These are phyloP conservation scores for Ruellia speciosa DNA, from an alignment of 305 asterid species.

Conservation along the genomic window DNA sequence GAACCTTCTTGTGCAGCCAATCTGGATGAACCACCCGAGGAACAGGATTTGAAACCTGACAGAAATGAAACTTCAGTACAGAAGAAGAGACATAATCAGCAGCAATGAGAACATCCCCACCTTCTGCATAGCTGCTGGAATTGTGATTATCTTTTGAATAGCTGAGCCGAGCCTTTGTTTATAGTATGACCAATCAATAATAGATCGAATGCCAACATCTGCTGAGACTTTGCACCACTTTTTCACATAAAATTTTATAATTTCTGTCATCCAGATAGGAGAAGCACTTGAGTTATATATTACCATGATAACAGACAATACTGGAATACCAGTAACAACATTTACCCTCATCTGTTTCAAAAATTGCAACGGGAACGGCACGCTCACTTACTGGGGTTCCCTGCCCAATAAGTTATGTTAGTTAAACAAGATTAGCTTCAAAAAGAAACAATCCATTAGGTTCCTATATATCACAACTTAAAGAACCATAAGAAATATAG, in stretches of 20 bases:
- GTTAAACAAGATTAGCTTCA: not conserved
- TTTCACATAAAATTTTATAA: constrained; percentile 75
- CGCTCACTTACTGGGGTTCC: constrained; percentile 99
- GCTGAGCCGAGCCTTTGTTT: constrained; percentile 92
- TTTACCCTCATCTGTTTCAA: constrained; percentile 85
- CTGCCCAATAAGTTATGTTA: constrained; percentile 44
- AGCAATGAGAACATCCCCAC: constrained; percentile 30
- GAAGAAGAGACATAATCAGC: constrained; percentile 17
- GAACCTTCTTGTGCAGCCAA: constrained; percentile 97
- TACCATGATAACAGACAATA: constrained; percentile 16
- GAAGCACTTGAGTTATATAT: constrained; percentile 20
- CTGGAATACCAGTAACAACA: constrained; percentile 12
- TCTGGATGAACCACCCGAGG: constrained; percentile 99
- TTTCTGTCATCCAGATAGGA: constrained; percentile 49
- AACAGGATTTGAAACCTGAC: constrained; percentile 92
- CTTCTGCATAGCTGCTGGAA: constrained; percentile 99
- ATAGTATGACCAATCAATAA: constrained; percentile 98
- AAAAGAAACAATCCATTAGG: not conserved
- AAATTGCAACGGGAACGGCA: constrained; percentile 97
- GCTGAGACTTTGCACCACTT: constrained; percentile 98
- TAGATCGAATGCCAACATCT: constrained; percentile 86
- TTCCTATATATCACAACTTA: no score
- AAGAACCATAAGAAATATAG: no score
- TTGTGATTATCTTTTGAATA: constrained; percentile 86
- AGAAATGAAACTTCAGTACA: constrained; percentile 28